Conservation (phyloP, 345 rosid species). For the Bruguiera gymnorhiza region DNA sequence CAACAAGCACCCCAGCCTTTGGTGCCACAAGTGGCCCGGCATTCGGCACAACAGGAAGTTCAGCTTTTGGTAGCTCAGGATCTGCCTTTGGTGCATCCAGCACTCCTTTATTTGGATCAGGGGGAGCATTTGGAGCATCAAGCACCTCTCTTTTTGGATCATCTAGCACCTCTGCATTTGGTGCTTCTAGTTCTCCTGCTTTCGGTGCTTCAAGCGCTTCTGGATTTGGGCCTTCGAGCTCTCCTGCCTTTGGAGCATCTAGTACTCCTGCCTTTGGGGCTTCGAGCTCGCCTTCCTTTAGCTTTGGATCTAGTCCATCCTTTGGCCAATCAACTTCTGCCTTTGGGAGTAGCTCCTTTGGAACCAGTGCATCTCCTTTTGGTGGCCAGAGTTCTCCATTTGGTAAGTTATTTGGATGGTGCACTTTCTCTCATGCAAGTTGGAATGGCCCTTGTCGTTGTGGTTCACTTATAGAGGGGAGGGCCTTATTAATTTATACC, state of each 20-base stretch:
- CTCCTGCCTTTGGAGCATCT: conserved; percentile 34
- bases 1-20: conserved; percentile 47
- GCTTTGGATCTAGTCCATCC: conserved; percentile 61
- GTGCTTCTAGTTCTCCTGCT: conserved; percentile 46
- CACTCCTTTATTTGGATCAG: conserved; percentile 27
- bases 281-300: conserved; percentile 52
- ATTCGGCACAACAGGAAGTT: conserved; percentile 41
- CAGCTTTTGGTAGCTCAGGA: conserved; percentile 44
- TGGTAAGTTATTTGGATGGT: conserved; percentile 37
- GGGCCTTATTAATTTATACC: not conserved
- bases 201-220: conserved; percentile 42
- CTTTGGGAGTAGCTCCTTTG: conserved; percentile 76
- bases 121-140: conserved; percentile 46
- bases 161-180: conserved; percentile 45
- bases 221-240: conserved; percentile 26
- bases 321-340: conserved; percentile 75
- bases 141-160: conserved; percentile 21
- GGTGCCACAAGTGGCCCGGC: conserved; percentile 41
- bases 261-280: conserved; percentile 22
- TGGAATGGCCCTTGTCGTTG: not conserved
- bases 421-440: not conserved
- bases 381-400: conserved; percentile 70
- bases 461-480: not conserved
- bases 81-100: conserved; percentile 47
- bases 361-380: conserved; percentile 51